Evolutionary conservation across 768 basidiomycete genomes (phyloP), one percentile per base, ranked within the genome.

Genomic region (Suillus occidentalis): DNA sequence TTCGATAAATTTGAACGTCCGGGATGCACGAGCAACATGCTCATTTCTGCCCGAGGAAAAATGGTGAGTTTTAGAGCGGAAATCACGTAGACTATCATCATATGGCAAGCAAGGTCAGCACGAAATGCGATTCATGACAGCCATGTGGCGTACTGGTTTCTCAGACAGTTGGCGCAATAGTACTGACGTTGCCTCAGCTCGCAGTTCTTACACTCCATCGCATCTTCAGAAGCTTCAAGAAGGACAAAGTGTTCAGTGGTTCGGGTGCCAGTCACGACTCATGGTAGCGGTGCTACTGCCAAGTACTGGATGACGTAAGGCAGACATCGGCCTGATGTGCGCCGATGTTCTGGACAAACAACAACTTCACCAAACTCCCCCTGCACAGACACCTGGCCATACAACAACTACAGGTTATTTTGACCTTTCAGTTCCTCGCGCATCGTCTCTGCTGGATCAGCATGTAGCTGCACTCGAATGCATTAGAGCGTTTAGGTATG

Each of bases 131-230:
- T 13, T 36, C 22, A 52, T 61, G 34, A 25, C 16, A 55, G 36
- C 28, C 25, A 6, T 56, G 68, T 65, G 61, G 73, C 86, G 72
- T 67, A 91, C 91, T 90, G 87, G 20, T 80, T 85, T 66, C 81
- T 83, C 31, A 92, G 75, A 72, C 91, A 93, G 58, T 80, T 84
- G 69, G 84, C 85, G 70, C 91, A 93, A 72, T 84, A 87, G 77
- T 91, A 91, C 66, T 90, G 88, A 6, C 89, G 85, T 69, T 91
- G 89, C 68, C 81, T 85, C 61, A 87, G 80, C 73, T 91, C 87
- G 71, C 91, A 92, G 70, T 85, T 90, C 67, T 81, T 81, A 79
- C 91, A 93, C 68, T 92, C 89, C 91, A 92, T 92, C 67, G 64
- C 66, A 67, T 75, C 57, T 25, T 58, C 57, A 18, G 37, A 57